A percentile compares a stretch with the other conserved stretches of the same genome.
Evolutionary conservation across 371 early-diverging fungal species (phyloP).

Genomic region (Mucor circinelloides): DNA sequence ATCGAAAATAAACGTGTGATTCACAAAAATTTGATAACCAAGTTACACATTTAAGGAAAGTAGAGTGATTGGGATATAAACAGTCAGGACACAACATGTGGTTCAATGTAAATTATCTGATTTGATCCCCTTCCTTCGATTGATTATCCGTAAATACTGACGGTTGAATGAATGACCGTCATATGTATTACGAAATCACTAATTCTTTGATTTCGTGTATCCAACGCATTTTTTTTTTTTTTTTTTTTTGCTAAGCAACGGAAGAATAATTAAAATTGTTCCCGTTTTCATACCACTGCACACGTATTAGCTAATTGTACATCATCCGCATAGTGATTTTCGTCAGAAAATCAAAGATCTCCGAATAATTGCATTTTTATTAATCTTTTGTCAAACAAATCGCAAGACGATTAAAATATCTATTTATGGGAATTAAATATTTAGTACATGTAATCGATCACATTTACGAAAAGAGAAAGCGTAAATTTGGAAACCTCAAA

Average conservation of each 20-base stretch:
- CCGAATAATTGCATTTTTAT: not conserved
- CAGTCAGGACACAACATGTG: not conserved
- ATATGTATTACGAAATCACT: not conserved
- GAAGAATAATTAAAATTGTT: not conserved
- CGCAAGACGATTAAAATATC: slow-evolving; percentile 2
- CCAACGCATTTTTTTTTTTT: not conserved
- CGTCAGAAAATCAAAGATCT: not conserved
- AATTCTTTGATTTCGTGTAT: not conserved
- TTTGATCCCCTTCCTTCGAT: not conserved
- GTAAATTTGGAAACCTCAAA: not conserved
- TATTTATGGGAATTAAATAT: slow-evolving; percentile 1
- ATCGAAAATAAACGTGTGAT: not conserved
- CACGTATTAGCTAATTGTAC: not conserved
- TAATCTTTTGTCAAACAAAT: not conserved
- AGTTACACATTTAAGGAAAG: slow-evolving; percentile 1
- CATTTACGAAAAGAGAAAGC: too few relatives aligned
- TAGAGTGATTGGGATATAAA: not conserved
- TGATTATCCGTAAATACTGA: slow-evolving; percentile 1
- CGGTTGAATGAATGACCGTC: not conserved
- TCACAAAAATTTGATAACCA: not conserved
- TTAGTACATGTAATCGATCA: not conserved
- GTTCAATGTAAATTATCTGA: not conserved
- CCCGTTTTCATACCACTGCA: not conserved
- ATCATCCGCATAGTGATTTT: not conserved
- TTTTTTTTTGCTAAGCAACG: slow-evolving; percentile 3